phyloP scores from a whole-genome alignment of 768 basidiomycete species.

The Steccherinum ochraceum region DNA sequence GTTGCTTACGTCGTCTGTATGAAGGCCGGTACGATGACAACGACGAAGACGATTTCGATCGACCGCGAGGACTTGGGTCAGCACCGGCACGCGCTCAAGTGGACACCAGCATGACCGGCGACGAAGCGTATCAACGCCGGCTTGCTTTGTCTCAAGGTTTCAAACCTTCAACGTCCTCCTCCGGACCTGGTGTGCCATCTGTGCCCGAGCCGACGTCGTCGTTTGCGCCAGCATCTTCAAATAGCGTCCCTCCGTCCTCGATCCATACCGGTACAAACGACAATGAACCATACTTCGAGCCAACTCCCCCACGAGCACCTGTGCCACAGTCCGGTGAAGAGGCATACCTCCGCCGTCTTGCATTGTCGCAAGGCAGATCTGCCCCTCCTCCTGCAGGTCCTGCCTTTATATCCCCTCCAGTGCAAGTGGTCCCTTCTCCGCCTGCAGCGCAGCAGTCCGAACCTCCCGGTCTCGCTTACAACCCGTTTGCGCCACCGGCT shows the following conservation, averaged over 20 bases:
- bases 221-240: background rate
- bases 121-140: constrained; percentile 73
- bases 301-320: constrained; percentile 6
- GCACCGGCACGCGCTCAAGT: constrained; percentile 27
- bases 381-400: constrained; percentile 20
- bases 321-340: constrained; percentile 54
- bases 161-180: constrained; percentile 7
- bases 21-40: constrained; percentile 38
- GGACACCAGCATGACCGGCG: constrained; percentile 53
- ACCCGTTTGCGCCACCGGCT: constrained; percentile 62
- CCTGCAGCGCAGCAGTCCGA: constrained; percentile 12
- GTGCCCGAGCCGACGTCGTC: background rate
- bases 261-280: background rate
- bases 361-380: constrained; percentile 40
- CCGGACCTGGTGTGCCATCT: background rate
- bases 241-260: background rate
- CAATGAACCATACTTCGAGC: constrained; percentile 11
- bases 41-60: constrained; percentile 51
- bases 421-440: constrained; percentile 26
- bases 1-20: background rate
- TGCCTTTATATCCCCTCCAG: background rate
- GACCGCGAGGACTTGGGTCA: constrained; percentile 23
- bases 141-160: constrained; percentile 53
- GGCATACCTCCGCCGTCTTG: constrained; percentile 56
- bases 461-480: constrained; percentile 54